Conservation (phyloP, 2,329 filamentous ascomycete species). For the Dactylonectria estremocensis region DNA sequence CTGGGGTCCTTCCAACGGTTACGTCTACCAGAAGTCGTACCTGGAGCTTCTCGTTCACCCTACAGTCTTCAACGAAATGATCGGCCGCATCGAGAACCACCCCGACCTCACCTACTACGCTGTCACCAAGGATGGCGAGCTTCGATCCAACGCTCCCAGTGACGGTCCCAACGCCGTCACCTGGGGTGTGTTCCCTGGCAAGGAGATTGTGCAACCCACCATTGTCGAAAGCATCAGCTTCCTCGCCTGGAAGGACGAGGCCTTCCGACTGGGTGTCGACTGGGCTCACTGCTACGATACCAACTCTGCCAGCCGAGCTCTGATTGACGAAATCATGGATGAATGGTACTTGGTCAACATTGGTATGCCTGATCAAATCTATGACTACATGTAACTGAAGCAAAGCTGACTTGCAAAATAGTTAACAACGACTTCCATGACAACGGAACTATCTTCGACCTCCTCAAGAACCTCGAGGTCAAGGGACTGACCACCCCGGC, state of each 20-base stretch:
- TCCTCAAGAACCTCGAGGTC: slow-evolving; percentile 86
- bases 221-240: slow-evolving; percentile 99
- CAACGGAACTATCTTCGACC: slow-evolving; percentile 83
- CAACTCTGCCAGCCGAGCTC: slow-evolving; percentile 80
- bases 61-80: slow-evolving; percentile 82
- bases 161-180: slow-evolving; percentile 98
- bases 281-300: slow-evolving; percentile 94
- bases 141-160: slow-evolving; percentile 87
- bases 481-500: slow-evolving; percentile 69
- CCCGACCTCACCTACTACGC: slow-evolving; percentile 94
- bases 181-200: slow-evolving; percentile 98
- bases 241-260: slow-evolving; percentile 98
- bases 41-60: slow-evolving; percentile 92
- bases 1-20: slow-evolving; percentile 95
- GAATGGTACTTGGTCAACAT: slow-evolving; percentile 97
- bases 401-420: slow-evolving; percentile 52
- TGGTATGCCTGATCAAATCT: slow-evolving; percentile 71
- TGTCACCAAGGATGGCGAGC: slow-evolving; percentile 85
- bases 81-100: slow-evolving; percentile 82
- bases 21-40: slow-evolving; percentile 99
- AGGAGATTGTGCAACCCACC: slow-evolving; percentile 99
- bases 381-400: slow-evolving; percentile 20
- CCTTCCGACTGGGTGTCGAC: slow-evolving; percentile 91
- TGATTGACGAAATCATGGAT: slow-evolving; percentile 89
- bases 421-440: slow-evolving; percentile 99